Base-by-base conservation (phyloP, 352 stramenopile species). In the Plasmopara halstedii region DNA sequence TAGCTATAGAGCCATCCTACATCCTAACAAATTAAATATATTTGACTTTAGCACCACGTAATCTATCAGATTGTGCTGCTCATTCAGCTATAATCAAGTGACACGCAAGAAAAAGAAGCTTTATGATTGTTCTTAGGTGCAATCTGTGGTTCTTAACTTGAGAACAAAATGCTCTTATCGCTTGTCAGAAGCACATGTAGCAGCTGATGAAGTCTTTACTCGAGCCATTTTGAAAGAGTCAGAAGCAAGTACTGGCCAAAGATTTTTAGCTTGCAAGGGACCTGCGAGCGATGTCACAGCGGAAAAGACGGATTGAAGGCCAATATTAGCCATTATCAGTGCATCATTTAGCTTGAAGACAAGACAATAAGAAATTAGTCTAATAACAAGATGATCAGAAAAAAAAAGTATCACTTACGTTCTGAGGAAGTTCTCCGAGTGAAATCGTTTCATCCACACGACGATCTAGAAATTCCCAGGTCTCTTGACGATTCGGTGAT, bases 391-490 rank as follows among this genome's bases (percentile, higher is more conserved):
- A 17, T 35, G 4, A 17, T 31, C n/a, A 18, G 11, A 8, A 18
- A 7, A 17, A 17, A 35, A 18, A 17, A 2, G 1, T 21, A 17
- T 20, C 46, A 70, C 79, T 42, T 74, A 93, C 82, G 45, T 86
- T 91, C 37, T 86, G 75, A 1, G 82, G 82, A 8, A 86, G 22
- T 31, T 94, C 80, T 46, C 78, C 79, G 7, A 94, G 73, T 41
- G 71, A 57, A 43, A 91, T 83, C 44, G 75, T 85, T 57, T 94
- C 82, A 39, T 91, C 77, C 20, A 94, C 51, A 38, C 82, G 77
- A 44, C 80, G 82, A 52, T 91, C 76, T 14, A 94, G 53, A 45
- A 94, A 94, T 14, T 58, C 63, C 82, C 82, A 94, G 0, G 82
- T 90, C 32, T 89, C 82, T 39, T 88, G 57, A 27, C 74, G 86